Conservation (phyloP, 176 grass and related monocot species). For the Typha latifolia region DNA sequence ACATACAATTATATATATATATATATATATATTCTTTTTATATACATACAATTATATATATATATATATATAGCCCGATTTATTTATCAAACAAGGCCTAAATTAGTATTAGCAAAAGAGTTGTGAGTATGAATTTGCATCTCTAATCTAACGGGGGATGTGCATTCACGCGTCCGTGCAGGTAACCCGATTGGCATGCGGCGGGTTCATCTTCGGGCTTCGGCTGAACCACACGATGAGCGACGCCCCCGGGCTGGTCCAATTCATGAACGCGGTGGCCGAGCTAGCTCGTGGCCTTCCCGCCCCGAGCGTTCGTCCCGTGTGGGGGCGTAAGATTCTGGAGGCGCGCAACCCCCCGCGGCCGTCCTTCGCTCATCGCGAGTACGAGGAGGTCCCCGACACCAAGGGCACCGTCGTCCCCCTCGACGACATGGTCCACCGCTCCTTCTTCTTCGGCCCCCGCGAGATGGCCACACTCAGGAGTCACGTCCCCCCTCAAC, state of each 20-base stretch:
- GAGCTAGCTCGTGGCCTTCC: slow-evolving; percentile 39
- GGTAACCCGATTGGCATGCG: slow-evolving; percentile 16
- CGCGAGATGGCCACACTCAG: slow-evolving; percentile 35
- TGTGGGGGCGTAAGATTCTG: slow-evolving; percentile 49
- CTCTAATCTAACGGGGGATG: no score
- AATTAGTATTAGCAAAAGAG: no score
- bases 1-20: no score
- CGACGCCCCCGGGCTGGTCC: slow-evolving; percentile 15
- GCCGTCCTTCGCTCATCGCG: slow-evolving; percentile 40
- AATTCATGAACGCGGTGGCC: slow-evolving; percentile 18
- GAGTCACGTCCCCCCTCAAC: slow-evolving; percentile 23
- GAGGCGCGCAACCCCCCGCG: slow-evolving; percentile 39
- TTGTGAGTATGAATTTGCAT: no score
- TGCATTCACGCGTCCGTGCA: not conserved
- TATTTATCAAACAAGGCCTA: no score
- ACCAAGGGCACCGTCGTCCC: slow-evolving; percentile 64
- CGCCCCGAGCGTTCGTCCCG: slow-evolving; percentile 28
- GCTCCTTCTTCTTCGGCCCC: slow-evolving; percentile 67
- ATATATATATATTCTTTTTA: not conserved
- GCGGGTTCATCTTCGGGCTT: slow-evolving; percentile 13
- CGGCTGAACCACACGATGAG: slow-evolving; percentile 16
- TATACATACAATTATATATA: no score
- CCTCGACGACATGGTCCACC: slow-evolving; percentile 62
- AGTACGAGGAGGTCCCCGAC: slow-evolving; percentile 71
- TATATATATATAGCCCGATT: not conserved